A percentile compares a stretch with the other conserved stretches of the same genome.
phyloP scores from a whole-genome alignment of 495 filamentous ascomycete genomes.

The Lophiostoma macrostomum region DNA sequence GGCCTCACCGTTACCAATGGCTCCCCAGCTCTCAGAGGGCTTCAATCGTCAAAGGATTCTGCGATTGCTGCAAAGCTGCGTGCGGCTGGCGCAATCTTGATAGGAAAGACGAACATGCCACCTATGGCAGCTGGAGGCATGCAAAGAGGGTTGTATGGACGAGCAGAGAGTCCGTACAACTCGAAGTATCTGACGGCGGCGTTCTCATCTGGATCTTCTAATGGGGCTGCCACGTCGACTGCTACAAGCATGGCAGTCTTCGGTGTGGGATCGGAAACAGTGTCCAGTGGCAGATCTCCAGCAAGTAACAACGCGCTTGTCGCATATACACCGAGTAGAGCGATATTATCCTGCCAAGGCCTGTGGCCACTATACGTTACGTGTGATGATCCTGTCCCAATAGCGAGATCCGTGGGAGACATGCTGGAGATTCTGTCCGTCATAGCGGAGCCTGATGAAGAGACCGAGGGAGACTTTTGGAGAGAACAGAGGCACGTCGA shows the following conservation, averaged over 20 bases:
- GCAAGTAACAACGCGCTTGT: conserved; percentile 42
- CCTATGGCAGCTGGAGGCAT: conserved; percentile 42
- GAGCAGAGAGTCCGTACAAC: conserved; percentile 41
- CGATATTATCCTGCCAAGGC: conserved; percentile 37
- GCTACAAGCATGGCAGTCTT: conserved; percentile 40
- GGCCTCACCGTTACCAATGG: conserved; percentile 40
- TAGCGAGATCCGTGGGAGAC: conserved; percentile 37
- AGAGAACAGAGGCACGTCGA: conserved; percentile 34
- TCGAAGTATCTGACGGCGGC: conserved; percentile 38
- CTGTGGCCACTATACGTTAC: conserved; percentile 42
- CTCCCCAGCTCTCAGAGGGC: conserved; percentile 37
- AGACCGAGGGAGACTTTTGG: conserved; percentile 40
- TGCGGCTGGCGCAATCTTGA: conserved; percentile 35
- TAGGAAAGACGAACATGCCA: conserved; percentile 43
- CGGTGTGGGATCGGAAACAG: conserved; percentile 38
- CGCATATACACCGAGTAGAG: conserved; percentile 40
- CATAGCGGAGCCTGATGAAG: conserved; percentile 29
- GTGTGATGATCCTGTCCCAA: conserved; percentile 40
- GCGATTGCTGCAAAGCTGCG: conserved; percentile 33
- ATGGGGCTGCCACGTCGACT: conserved; percentile 36
- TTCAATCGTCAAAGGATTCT: conserved; percentile 35
- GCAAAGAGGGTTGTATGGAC: conserved; percentile 40
- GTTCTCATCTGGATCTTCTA: conserved; percentile 41
- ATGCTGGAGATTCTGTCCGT: conserved; percentile 37
- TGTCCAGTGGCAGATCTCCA: conserved; percentile 37